These are phyloP conservation scores for Pyrrhoderma lamaoense DNA, from an alignment of 1,284 basidiomycete genomes.

Conservation along the genomic window DNA sequence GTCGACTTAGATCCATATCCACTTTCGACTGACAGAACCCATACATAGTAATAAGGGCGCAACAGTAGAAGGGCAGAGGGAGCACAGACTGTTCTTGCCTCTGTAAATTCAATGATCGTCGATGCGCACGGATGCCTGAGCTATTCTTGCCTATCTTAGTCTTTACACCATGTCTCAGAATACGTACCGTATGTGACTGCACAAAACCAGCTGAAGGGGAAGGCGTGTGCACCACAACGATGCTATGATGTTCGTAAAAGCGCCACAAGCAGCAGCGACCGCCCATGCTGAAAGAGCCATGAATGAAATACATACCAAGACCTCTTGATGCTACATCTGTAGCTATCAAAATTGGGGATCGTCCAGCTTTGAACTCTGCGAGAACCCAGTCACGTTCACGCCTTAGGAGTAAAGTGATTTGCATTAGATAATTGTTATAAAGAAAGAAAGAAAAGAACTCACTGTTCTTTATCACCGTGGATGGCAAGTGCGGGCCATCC, in stretches of 20 bases:
- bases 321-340: conserved; percentile 98
- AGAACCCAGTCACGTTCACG: conserved; percentile 99
- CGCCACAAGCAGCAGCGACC: conserved; percentile 24
- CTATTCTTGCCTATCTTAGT: conserved; percentile 13
- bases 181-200: conserved; percentile 10
- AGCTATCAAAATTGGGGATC: conserved; percentile 96
- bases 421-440: conserved; percentile 16
- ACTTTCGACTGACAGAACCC: conserved; percentile 12
- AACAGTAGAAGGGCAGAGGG: conserved; percentile 12
- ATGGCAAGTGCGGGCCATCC: conserved; percentile 99
- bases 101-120: conserved; percentile 3
- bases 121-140: conserved; percentile 7
- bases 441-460: conserved; percentile 32
- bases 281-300: conserved; percentile 14
- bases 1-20: conserved; percentile 8
- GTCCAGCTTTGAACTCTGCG: conserved; percentile 95
- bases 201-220: neutral
- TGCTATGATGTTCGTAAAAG: conserved; percentile 17
- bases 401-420: conserved; percentile 35
- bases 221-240: conserved; percentile 7
- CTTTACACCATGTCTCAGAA: conserved; percentile 11
- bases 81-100: conserved; percentile 1
- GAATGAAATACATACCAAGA: conserved; percentile 75
- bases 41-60: neutral
- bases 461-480: conserved; percentile 98